These are phyloP conservation scores for Torulaspora indica DNA, from an alignment of 805 yeast genomes.

Conservation along the genomic window DNA sequence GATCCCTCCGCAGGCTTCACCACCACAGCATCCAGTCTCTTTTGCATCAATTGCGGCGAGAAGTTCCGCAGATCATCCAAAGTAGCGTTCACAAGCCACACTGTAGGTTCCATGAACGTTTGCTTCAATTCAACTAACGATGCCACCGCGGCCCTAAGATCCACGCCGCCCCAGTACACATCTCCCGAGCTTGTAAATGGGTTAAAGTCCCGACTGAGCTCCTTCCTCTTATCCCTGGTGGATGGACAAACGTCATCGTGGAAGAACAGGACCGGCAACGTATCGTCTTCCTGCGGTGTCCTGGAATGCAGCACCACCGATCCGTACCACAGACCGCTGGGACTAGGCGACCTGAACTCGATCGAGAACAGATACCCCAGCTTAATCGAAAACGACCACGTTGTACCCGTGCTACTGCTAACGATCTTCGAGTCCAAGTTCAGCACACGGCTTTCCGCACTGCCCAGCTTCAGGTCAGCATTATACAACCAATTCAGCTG, in stretches of 20 bases:
- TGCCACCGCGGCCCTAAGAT: slow-evolving; percentile 55
- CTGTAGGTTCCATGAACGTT: slow-evolving; percentile 66
- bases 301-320: slow-evolving; percentile 70
- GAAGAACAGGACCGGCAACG: slow-evolving; percentile 80
- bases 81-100: slow-evolving; percentile 75
- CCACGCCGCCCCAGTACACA: slow-evolving; percentile 89
- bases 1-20: slow-evolving; percentile 2
- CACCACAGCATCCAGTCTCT: neutral
- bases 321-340: slow-evolving; percentile 86
- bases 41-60: slow-evolving; percentile 16
- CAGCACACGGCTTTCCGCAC: slow-evolving; percentile 40
- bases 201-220: slow-evolving; percentile 61
- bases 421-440: slow-evolving; percentile 12
- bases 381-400: slow-evolving; percentile 64
- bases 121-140: slow-evolving; percentile 57
- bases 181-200: slow-evolving; percentile 58
- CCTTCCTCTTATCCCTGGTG: slow-evolving; percentile 56
- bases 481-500: slow-evolving; percentile 19
- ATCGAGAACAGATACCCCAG: slow-evolving; percentile 65
- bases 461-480: slow-evolving; percentile 38
- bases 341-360: slow-evolving; percentile 76
- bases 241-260: slow-evolving; percentile 86
- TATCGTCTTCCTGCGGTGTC: slow-evolving; percentile 40
- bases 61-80: slow-evolving; percentile 41
- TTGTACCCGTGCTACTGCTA: slow-evolving; percentile 25